Evolutionary conservation across 352 stramenopile genomes (phyloP).

Genomic region (Globisporangium irregulare): DNA sequence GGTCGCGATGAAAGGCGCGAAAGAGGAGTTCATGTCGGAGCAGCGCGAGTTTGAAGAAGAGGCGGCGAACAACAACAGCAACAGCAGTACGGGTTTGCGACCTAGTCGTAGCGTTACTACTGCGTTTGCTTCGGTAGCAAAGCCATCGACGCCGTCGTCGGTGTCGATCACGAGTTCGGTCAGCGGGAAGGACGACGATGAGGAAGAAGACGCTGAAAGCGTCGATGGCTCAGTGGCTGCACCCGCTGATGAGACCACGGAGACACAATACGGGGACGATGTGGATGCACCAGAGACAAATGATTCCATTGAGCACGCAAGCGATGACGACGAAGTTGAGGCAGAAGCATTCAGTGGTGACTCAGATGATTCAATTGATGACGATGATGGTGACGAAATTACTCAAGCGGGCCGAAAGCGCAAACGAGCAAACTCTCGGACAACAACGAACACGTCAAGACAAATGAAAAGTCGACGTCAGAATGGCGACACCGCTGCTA

Average conservation of each 20-base stretch:
- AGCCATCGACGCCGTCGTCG: constrained; percentile 34
- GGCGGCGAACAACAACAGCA: not conserved
- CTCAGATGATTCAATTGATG: constrained; percentile 25
- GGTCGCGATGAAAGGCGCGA: constrained; percentile 85
- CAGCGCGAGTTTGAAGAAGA: constrained; percentile 69
- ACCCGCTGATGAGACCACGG: constrained; percentile 21
- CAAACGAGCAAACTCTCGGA: constrained; percentile 14
- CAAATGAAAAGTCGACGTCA: constrained; percentile 6
- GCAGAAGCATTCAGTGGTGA: constrained; percentile 17
- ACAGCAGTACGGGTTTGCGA: not conserved
- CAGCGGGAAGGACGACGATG: constrained; percentile 40
- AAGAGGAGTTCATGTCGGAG: constrained; percentile 54
- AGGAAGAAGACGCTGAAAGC: constrained; percentile 28
- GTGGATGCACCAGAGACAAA: not conserved
- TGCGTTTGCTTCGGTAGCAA: constrained; percentile 19
- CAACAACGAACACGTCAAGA: constrained; percentile 17
- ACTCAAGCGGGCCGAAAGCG: constrained; percentile 16
- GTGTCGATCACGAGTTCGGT: constrained; percentile 31
- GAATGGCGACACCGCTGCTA: constrained; percentile 5
- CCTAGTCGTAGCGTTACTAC: not conserved
- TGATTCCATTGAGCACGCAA: constrained; percentile 7
- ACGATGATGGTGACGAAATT: constrained; percentile 39
- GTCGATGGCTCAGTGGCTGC: constrained; percentile 14
- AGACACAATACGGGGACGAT: constrained; percentile 15
- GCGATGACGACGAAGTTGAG: constrained; percentile 26